phyloP scores from a whole-genome alignment of 1,284 basidiomycete species.

The Paramarasmius palmivorus region DNA sequence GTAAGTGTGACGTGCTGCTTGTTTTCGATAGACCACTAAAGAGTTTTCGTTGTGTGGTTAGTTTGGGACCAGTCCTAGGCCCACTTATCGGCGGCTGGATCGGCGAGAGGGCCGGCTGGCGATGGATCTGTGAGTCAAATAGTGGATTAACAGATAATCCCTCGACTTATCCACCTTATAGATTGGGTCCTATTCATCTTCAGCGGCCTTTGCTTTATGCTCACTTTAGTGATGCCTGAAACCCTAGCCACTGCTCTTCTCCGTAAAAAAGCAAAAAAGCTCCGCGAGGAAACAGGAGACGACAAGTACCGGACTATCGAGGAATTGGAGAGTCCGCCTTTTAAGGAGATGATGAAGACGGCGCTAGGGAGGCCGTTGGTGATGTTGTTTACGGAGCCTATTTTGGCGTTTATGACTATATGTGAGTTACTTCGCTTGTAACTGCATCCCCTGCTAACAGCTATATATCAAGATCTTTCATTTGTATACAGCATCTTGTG shows the following conservation, averaged over 20 bases:
- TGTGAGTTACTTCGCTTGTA: constrained; percentile 26
- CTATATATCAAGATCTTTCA: constrained; percentile 32
- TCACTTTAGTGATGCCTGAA: constrained; percentile 60
- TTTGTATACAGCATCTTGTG: constrained; percentile 36
- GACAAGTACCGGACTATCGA: constrained; percentile 30
- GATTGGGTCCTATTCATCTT: constrained; percentile 64
- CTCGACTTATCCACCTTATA: constrained; percentile 8
- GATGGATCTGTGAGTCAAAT: constrained; percentile 47
- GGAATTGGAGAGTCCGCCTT: constrained; percentile 32
- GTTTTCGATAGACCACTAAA: too few relatives aligned
- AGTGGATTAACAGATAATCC: too few relatives aligned
- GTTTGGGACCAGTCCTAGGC: constrained; percentile 47
- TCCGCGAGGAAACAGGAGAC: constrained; percentile 36
- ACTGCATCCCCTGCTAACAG: neutral
- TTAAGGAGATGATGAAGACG: constrained; percentile 30
- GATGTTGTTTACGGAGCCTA: constrained; percentile 42
- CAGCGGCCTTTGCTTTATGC: constrained; percentile 41
- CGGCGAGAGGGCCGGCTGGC: constrained; percentile 40
- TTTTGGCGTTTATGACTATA: constrained; percentile 45
- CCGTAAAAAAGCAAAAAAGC: constrained; percentile 30
- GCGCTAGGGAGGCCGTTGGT: constrained; percentile 41
- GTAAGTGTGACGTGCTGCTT: too few relatives aligned
- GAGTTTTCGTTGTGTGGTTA: too few relatives aligned
- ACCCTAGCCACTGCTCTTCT: constrained; percentile 53
- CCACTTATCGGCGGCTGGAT: constrained; percentile 58